These are phyloP conservation scores for Porodaedalea pini DNA, from an alignment of 1,284 basidiomycete genomes.

Conservation along the genomic window DNA sequence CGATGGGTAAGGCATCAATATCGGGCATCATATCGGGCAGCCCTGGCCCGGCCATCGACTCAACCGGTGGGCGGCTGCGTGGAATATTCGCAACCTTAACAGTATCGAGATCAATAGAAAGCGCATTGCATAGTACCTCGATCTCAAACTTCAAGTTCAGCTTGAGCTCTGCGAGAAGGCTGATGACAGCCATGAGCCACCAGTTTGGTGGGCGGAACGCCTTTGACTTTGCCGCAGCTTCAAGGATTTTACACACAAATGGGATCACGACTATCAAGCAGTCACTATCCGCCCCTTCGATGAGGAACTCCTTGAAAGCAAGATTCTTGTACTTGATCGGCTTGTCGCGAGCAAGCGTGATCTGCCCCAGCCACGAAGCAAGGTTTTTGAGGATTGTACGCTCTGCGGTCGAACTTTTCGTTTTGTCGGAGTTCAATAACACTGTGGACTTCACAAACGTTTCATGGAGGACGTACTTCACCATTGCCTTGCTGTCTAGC, in stretches of 20 bases:
- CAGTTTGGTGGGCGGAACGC: slow-evolving; percentile 97
- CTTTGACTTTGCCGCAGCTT: slow-evolving; percentile 83
- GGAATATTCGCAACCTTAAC: slow-evolving; percentile 85
- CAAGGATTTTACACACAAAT: slow-evolving; percentile 96
- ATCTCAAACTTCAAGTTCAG: slow-evolving; percentile 99
- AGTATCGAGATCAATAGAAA: slow-evolving; percentile 84
- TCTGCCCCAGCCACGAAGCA: slow-evolving; percentile 90
- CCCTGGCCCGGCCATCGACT: slow-evolving; percentile 49
- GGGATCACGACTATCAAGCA: slow-evolving; percentile 94
- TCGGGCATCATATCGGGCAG: slow-evolving; percentile 71
- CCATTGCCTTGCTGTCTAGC: slow-evolving; percentile 62
- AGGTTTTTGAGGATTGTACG: slow-evolving; percentile 91
- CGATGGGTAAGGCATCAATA: slow-evolving; percentile 68
- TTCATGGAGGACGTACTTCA: slow-evolving; percentile 86
- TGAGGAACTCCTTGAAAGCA: slow-evolving; percentile 93
- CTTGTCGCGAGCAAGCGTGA: slow-evolving; percentile 89
- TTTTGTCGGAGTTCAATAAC: slow-evolving; percentile 90
- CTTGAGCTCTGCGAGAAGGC: slow-evolving; percentile 91
- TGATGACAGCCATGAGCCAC: slow-evolving; percentile 95
- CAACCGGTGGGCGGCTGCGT: slow-evolving; percentile 60
- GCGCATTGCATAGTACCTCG: slow-evolving; percentile 91
- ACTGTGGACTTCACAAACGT: slow-evolving; percentile 84
- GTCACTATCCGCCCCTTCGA: slow-evolving; percentile 93
- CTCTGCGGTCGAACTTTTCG: slow-evolving; percentile 82
- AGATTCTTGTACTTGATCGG: slow-evolving; percentile 94